phyloP scores from a whole-genome alignment of 2,329 filamentous ascomycete genomes.

The Ophiostoma tasmaniense region DNA sequence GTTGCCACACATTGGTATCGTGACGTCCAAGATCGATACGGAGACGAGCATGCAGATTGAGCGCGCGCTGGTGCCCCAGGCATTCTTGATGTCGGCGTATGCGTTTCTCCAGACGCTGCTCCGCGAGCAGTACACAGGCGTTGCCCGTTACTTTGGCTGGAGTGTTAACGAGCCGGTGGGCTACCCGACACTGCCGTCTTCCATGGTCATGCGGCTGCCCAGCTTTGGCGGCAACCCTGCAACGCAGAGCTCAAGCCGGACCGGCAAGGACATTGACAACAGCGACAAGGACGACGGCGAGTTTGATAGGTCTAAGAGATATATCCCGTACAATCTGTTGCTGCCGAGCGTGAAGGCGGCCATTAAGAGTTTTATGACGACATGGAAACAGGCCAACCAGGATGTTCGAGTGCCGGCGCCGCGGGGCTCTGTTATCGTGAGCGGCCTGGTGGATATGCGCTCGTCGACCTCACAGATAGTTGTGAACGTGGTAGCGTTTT shows the following conservation, averaged over 20 bases:
- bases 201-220: not conserved
- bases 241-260: not conserved
- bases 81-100: conserved; percentile 43
- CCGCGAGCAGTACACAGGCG: conserved; percentile 35
- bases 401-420: conserved; percentile 36
- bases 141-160: conserved; percentile 40
- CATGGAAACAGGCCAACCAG: conserved; percentile 39
- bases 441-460: conserved; percentile 46
- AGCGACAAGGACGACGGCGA: conserved; percentile 1
- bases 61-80: conserved; percentile 46
- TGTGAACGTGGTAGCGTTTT: conserved; percentile 45
- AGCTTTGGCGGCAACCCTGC: not conserved
- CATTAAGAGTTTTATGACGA: conserved; percentile 29
- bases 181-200: conserved; percentile 11
- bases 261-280: not conserved
- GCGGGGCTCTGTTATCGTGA: conserved; percentile 44
- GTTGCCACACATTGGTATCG: conserved; percentile 12
- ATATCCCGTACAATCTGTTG: conserved; percentile 18
- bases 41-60: conserved; percentile 31
- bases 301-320: conserved; percentile 2
- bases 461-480: conserved; percentile 38
- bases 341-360: conserved; percentile 28
- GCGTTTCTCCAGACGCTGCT: conserved; percentile 42
- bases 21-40: conserved; percentile 19
- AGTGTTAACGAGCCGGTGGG: conserved; percentile 15